Base-by-base conservation (phyloP, 2,329 filamentous ascomycete species). In the Curvularia hawaiiensis region DNA sequence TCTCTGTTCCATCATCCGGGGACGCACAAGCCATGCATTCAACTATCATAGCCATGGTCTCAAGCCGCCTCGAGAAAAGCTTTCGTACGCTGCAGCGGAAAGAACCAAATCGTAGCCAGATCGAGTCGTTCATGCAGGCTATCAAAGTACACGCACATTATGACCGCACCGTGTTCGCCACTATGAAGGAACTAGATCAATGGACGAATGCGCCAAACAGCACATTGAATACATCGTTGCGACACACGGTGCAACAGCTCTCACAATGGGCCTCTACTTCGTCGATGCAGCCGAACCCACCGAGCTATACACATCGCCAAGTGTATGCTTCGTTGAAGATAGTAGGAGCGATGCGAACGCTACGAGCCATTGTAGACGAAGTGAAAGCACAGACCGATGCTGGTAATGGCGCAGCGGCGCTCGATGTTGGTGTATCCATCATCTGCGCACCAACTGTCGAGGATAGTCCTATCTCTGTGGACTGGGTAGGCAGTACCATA, bases 261-360 rank as follows among this genome's bases (percentile, higher is more conserved):
- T 81, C 88, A 2, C 82, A 86, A 48, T 94, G 90, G 90, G 85
- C 86, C 51, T 74, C 80, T 48, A 76, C 80, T 2, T 78, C 79
- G n/a, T 73, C 74, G 3, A 78, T 83, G 20, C 81, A 79, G 59
- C 80, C 82, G 52, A 79, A 80, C 2, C 83, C 84, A 7, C 82
- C 89, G 0, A 82, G 83, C 11, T 94, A 93, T 72, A 90, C 88
- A 0, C 89, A 92, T 69, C 85, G 88, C 4, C 88, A 90, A 62
- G 78, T 92, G 3, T 82, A 90, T 9, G 81, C 83, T 0, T 85
- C 83, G 0, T 74, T 85, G 35, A 83, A 84, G 54, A 79, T 90
- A 31, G 76, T 90, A 0, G 89, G 89, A 0, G 84, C 88, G 0
- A 84, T 80, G 56, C 79, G 82, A 4, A 77, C 91, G 0, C 75